Evolutionary conservation across 331 rosid genomes (phyloP), one percentile per base, ranked within the genome.

Genomic region (Quercus phellos): DNA sequence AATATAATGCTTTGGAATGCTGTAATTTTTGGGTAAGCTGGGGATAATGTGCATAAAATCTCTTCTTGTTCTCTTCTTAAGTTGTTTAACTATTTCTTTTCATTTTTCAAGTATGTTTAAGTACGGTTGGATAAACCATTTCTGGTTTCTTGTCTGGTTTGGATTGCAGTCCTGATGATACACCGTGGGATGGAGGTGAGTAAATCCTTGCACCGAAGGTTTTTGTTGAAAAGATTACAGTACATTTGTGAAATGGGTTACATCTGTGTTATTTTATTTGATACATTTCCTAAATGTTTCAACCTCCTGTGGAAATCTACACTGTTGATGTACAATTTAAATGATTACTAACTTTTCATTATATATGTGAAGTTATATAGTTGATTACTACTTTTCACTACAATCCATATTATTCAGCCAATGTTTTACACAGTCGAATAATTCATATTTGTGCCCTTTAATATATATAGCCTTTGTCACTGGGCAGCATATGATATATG

Each of bases 121-220:
- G 86, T 88, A 59, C 68, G 80, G 78, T 84, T 85, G 83, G 78
- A 77, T 88, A 85, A 88, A 87, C 76, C 74, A 78, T 86, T 86
- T 86, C 85, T 86, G 82, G 68, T 82, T 86, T 86, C 79, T 88
- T 83, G 84, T 87, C 86, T 87, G 87, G 87, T 82, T 85, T 88
- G 80, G 81, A 84, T 89, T 88, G 91, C 97, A 94, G 98, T 72
- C 98, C 98, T 6, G 98, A 94, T 81, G 98, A 94, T 82, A 94
- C 98, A 26, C 94, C 98, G n/a, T 94, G 98, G 98, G 98, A 94
- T 89, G 97, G 98, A 94, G 98, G 98, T 94, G 87, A 85, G 94
- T 83, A 55, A 14, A 74, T 69, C 59, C 80, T 69, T 77, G 43
- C 32, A 26, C 82, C 24, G 66, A 30, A 10, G 61, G 68, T 83